Base-by-base conservation (phyloP, 1,284 basidiomycete genomes). In the Wolfiporia cocos region DNA sequence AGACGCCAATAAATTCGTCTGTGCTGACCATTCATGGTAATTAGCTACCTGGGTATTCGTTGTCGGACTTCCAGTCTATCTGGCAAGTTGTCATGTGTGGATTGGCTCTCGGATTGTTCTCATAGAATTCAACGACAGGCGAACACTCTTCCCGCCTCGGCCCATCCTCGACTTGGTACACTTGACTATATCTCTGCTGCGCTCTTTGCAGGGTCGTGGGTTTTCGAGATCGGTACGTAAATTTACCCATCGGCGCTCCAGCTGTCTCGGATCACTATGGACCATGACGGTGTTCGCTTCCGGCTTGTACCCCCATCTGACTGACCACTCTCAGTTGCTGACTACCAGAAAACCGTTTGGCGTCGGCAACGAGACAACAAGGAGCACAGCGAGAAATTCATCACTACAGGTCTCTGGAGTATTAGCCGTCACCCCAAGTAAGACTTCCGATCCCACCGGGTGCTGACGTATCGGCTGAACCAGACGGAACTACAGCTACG, bases 351-450 rank as follows among this genome's bases (percentile, higher is more conserved):
- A 62, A 66, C 73, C 5, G 58, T 64, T 2, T 90, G 87, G 87
- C 67, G 82, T 37, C 61, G 62, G 19, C 73, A 68, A 3, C 84
- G 80, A 56, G 67, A 82, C n/a, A 67, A 65, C 10, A 84, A 84
- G 54, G 65, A 80, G 50, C 86, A 91, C 56, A 73, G 83, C 34
- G 82, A 90, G 53, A 71, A 76, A 53, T 90, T 91, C 56, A 84
- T 91, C 51, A 73, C 70, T 4, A 68, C 65, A 22, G 87, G 88
- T 0, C 62, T 89, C 9, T 92, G 87, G 86, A 66, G 72, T 30
- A 62, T 80, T 45, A 82, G 77, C 48, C 66, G 88, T 26, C 87
- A 90, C 54, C 86, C 86, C 26, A 90, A 89, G 84, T 86, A 59
- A 37, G 73, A 61, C 9, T 44, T 17, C 26, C 24, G 17, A 21